Evolutionary conservation across 208 protist species (phyloP).

Genomic region (Novymonas esmeraldas): DNA sequence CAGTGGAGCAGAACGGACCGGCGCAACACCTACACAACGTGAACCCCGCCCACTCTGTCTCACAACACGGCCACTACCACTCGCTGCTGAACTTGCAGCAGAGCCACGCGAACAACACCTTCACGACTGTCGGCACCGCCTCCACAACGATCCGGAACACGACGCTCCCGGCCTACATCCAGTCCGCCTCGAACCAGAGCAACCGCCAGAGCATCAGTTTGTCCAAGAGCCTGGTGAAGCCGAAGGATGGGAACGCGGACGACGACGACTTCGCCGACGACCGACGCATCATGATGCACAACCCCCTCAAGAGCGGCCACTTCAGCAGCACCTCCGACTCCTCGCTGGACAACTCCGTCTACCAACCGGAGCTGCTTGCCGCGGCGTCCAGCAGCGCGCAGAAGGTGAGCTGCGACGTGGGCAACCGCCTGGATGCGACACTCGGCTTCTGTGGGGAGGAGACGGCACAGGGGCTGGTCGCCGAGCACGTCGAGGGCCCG

Average conservation of each 20-base stretch:
- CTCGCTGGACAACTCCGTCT: constrained; percentile 12
- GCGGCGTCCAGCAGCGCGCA: not conserved
- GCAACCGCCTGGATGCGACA: constrained; percentile 10
- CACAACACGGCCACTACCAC: constrained; percentile 1
- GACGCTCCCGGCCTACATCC: constrained; percentile 24
- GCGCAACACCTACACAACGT: not conserved
- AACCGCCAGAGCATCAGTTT: constrained; percentile 22
- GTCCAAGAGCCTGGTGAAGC: constrained; percentile 13
- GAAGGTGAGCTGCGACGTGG: constrained; percentile 17
- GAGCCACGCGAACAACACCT: constrained; percentile 14
- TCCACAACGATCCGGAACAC: constrained; percentile 21
- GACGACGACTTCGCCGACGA: constrained; percentile 23
- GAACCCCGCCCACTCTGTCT: constrained; percentile 1
- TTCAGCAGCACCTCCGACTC: constrained; percentile 30
- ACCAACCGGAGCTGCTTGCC: constrained; percentile 12
- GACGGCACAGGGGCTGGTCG: constrained; percentile 16
- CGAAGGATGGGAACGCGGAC: constrained; percentile 14
- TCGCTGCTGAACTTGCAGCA: constrained; percentile 22
- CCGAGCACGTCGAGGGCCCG: constrained; percentile 18
- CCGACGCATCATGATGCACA: constrained; percentile 29
- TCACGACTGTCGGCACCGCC: constrained; percentile 1
- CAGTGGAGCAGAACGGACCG: not conserved
- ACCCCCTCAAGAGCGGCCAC: constrained; percentile 26
- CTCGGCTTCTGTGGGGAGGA: constrained; percentile 16
- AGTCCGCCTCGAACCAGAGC: constrained; percentile 21